Conservation (phyloP, 495 filamentous ascomycete species). For the Aspergillus sparsus region DNA sequence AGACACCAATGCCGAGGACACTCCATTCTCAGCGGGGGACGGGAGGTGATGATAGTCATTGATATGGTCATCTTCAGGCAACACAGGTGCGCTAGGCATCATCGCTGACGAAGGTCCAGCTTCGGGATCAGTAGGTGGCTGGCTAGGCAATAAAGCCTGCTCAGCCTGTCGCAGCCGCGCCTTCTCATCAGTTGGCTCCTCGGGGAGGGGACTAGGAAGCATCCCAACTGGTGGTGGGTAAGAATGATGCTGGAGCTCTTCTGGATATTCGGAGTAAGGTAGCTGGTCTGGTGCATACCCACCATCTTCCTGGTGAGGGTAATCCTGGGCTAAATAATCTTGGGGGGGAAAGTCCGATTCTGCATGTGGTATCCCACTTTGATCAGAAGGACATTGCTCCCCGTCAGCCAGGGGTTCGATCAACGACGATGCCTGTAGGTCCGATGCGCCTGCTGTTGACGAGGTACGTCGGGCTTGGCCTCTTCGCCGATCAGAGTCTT, state of each 20-base stretch:
- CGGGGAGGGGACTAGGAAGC: constrained; percentile 57
- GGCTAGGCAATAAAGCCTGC: constrained; percentile 68
- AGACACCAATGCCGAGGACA: constrained; percentile 41
- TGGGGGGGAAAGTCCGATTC: constrained; percentile 35
- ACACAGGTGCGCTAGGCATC: constrained; percentile 39
- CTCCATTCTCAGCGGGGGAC: constrained; percentile 25
- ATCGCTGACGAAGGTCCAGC: constrained; percentile 45
- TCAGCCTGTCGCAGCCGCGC: constrained; percentile 66
- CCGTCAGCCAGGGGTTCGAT: constrained; percentile 28
- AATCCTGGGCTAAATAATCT: constrained; percentile 20
- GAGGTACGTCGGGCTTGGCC: constrained; percentile 45
- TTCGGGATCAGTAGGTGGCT: constrained; percentile 54
- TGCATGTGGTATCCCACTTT: constrained; percentile 28
- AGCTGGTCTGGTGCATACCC: constrained; percentile 32
- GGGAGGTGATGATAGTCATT: constrained; percentile 42
- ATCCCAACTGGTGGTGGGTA: constrained; percentile 32
- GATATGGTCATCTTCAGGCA: constrained; percentile 43
- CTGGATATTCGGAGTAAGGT: constrained; percentile 37
- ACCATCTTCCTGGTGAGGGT: constrained; percentile 41
- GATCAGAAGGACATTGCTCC: constrained; percentile 33
- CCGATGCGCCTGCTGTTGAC: constrained; percentile 30
- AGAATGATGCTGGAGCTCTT: constrained; percentile 27
- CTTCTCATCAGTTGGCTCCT: constrained; percentile 66
- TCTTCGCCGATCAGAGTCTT: constrained; percentile 65
- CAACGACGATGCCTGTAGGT: constrained; percentile 11